A percentile compares a stretch with the other conserved stretches of the same genome.
Conservation (phyloP, 495 filamentous ascomycete genomes). For the Aspergillus ostianus region DNA sequence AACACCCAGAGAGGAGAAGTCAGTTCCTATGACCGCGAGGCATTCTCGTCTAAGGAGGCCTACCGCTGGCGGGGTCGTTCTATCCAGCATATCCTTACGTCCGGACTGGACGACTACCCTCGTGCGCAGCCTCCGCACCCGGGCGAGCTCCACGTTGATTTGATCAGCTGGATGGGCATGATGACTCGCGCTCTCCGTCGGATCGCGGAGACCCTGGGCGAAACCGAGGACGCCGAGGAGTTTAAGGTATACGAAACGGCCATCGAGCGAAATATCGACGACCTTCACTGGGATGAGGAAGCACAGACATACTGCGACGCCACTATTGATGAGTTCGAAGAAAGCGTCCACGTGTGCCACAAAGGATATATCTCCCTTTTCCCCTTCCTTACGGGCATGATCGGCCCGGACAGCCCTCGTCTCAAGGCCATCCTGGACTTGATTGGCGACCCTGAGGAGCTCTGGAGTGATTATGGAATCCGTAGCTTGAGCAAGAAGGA, state of each 20-base stretch:
- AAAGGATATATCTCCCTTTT: conserved; percentile 95
- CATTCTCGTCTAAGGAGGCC: conserved; percentile 80
- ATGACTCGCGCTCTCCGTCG: conserved; percentile 80
- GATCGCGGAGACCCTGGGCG: conserved; percentile 68
- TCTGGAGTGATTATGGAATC: conserved; percentile 84
- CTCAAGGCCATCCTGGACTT: conserved; percentile 73
- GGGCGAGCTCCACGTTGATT: conserved; percentile 92
- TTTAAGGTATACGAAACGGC: conserved; percentile 72
- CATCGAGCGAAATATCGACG: conserved; percentile 85
- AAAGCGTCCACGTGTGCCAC: conserved; percentile 86
- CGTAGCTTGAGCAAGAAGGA: conserved; percentile 84
- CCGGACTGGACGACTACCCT: conserved; percentile 94
- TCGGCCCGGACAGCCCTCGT: conserved; percentile 68
- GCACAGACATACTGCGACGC: conserved; percentile 88
- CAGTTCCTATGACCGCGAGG: conserved; percentile 84
- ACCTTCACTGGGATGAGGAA: conserved; percentile 84
- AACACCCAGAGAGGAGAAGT: conserved; percentile 88
- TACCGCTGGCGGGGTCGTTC: conserved; percentile 97
- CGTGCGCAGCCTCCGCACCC: conserved; percentile 95
- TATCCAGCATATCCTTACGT: conserved; percentile 81
- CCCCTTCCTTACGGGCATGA: conserved; percentile 81
- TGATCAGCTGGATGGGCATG: conserved; percentile 95
- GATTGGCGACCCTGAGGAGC: conserved; percentile 74
- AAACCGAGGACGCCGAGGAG: conserved; percentile 70
- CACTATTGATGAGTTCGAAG: conserved; percentile 93